Base-by-base conservation (phyloP, 1,284 basidiomycete genomes). In the Vanrija pseudolonga region DNA sequence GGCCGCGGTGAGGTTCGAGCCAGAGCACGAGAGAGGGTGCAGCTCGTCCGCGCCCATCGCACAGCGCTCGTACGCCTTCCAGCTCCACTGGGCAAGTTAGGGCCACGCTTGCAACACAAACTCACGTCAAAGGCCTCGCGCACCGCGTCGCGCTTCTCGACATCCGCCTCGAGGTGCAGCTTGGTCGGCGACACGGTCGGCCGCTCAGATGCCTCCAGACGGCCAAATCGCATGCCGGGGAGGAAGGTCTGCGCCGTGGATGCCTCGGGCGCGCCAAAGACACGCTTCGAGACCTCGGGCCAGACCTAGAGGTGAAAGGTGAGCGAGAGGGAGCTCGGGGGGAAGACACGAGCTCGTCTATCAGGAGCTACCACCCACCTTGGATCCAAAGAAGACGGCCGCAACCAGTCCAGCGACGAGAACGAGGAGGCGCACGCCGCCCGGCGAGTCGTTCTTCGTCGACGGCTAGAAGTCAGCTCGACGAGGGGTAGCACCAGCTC, bases 1-100 rank as follows among this genome's bases (percentile, higher is more conserved):
- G 0, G 83, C 83, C 6, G 74, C 58, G 0, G 87, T 86, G 18
- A 94, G 80, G 71, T 94, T 90, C 2, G 82, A 81, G 2, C 91
- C 92, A n/a, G 74, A 76, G 53, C 80, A 80, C 46, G 82, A 83
- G 20, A 95, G 81, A 0, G 92, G 90, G 66, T 93, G 89, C 63
- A 90, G 92, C 71, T 74, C 89, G 73, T 95, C 92, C 53, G 80
- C 81, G 1, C 92, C 91, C 84, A 89, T 91, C 0, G 90, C 91
- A 72, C 94, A 85, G 50, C 83, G 80, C 76, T 91, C 90, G 71
- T 91, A 91, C 22, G 87, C 85, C 54, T 76, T 74, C 89, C 88
- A 90, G 47, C 87, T 87, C 73, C 88, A 83, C 87, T 90, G 59
- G 19, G 48, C 6, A 1, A 12, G 28, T 26, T 38, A 50, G 37